Base-by-base conservation (phyloP, 441 rosid genomes). In the Iberis amara region DNA sequence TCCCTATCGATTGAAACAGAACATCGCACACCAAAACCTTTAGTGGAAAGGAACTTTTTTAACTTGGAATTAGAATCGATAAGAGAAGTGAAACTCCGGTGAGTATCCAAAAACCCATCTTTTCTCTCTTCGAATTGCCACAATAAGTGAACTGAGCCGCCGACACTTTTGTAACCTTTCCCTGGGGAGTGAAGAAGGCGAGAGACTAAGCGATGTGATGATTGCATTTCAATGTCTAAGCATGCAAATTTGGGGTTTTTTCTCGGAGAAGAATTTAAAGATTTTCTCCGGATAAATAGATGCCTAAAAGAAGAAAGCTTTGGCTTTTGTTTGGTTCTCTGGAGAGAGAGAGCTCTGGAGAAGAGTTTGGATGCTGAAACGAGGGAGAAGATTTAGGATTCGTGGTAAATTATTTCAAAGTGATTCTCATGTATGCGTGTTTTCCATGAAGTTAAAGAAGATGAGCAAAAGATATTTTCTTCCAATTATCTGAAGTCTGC, bases 201-300 rank as follows among this genome's bases (percentile, higher is more conserved):
- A 55, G 79, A 73, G 55, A 86, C 53, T 7, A 81, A 31, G 11
- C 86, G 75, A 52, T 64, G 57, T 15, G 80, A 65, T 26, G 79
- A 54, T 63, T 68, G 83, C 89, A 82, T 82, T 70, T 71, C 68
- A 23, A 28, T 3, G 47, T 28, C 23, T 37, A 23, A 39, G 32
- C 64, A 65, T 65, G 55, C 44, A 58, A 58, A 55, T 38, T 0
- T 13, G 10, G 9, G 0, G 4, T 7, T 50, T 12, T 9, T 3
- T 55, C 11, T 15, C 13, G 13, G 1, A 27, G 35, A 5, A 3
- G 35, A 6, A 8, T 46, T 7, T 7, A 36, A 2, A 21, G 7
- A 10, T 11, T 36, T 8, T 55, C 49, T 14, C 32, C 7, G 48
- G 18, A 11, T 8, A 10, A 9, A 36, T 10, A 5, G 26, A 45